Conservation (phyloP, 306 rosid genomes). For the Begonia masoniana region DNA sequence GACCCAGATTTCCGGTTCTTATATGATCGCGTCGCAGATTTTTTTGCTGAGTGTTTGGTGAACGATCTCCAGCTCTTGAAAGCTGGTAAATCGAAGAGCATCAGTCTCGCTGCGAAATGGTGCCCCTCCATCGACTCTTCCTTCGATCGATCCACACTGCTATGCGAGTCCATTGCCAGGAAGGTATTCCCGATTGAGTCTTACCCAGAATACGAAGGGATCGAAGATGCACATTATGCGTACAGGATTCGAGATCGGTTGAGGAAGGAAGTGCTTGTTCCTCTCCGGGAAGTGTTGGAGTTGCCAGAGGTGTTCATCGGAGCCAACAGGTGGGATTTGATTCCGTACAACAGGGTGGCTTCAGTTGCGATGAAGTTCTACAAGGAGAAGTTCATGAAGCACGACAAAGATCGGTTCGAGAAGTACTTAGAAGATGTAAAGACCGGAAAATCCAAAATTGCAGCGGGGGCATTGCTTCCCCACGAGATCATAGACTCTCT, state of each 20-base stretch:
- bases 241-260: conserved; percentile 55
- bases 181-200: conserved; percentile 37
- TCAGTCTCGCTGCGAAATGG: conserved; percentile 71
- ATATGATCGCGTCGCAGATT: conserved; percentile 35
- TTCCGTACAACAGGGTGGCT: conserved; percentile 14
- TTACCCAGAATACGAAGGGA: conserved; percentile 32
- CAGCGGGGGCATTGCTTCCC: conserved; percentile 33
- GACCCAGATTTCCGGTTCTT: conserved; percentile 30
- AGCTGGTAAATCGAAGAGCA: conserved; percentile 9
- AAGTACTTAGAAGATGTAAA: conserved; percentile 15
- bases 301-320: conserved; percentile 66
- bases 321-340: conserved; percentile 19
- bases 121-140: conserved; percentile 69
- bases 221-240: conserved; percentile 59
- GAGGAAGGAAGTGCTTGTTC: conserved; percentile 18
- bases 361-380: conserved; percentile 29
- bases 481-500: conserved; percentile 21
- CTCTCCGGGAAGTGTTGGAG: conserved; percentile 26
- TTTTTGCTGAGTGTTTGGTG: conserved; percentile 39
- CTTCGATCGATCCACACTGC: conserved; percentile 36
- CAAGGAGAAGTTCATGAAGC: conserved; percentile 11
- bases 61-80: conserved; percentile 30
- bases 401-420: conserved; percentile 20
- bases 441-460: conserved; percentile 20
- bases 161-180: conserved; percentile 53